These are phyloP conservation scores for Dendrocalamus latiflorus DNA, from an alignment of 202 grass and related monocot genomes.

Conservation along the genomic window DNA sequence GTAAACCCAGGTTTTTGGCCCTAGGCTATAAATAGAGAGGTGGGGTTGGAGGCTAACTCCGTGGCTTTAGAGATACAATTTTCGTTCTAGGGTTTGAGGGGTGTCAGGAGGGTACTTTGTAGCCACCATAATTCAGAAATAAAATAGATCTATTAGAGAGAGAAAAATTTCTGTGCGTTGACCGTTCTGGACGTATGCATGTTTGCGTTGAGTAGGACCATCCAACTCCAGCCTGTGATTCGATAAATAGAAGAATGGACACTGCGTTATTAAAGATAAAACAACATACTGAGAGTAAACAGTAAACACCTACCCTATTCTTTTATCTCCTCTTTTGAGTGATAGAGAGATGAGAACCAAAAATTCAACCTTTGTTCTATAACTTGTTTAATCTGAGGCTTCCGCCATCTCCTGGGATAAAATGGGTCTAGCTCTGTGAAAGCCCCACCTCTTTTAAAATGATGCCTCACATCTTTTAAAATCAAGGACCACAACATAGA, in stretches of 20 bases:
- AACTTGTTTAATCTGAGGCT: conserved; percentile 77
- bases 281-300: background rate
- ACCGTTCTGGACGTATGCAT: too few relatives aligned
- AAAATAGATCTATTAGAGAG: too few relatives aligned
- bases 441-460: conserved; percentile 69
- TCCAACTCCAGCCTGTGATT: conserved; percentile 90
- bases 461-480: too few relatives aligned
- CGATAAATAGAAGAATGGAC: conserved; percentile 92
- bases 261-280: conserved; percentile 39
- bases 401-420: conserved; percentile 76
- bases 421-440: conserved; percentile 94
- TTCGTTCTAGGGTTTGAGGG: too few relatives aligned
- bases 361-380: conserved; percentile 84
- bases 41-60: too few relatives aligned
- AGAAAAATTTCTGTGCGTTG: too few relatives aligned
- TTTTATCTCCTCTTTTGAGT: background rate
- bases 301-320: background rate
- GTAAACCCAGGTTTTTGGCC: too few relatives aligned
- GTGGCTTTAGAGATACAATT: too few relatives aligned
- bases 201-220: conserved; percentile 99
- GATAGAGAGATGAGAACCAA: background rate
- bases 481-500: too few relatives aligned
- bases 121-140: too few relatives aligned
- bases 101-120: too few relatives aligned
- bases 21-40: too few relatives aligned